These are phyloP conservation scores for Tulasnella sp. DNA, from an alignment of 768 basidiomycete genomes.

Conservation along the genomic window DNA sequence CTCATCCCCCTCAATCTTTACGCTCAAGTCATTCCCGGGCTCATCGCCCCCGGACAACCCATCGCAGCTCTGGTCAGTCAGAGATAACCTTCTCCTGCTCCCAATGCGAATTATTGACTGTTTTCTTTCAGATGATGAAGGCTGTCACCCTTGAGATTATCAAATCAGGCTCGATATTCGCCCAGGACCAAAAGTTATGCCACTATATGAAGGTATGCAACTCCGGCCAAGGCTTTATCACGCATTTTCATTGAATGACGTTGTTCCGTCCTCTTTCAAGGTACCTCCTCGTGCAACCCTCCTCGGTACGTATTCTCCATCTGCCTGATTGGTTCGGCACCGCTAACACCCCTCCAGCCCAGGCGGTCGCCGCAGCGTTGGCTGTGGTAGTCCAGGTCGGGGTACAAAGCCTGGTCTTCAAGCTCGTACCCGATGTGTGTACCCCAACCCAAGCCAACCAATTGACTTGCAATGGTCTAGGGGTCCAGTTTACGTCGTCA, in stretches of 20 bases:
- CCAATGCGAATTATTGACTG: neutral
- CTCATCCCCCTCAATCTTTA: slow-evolving; percentile 48
- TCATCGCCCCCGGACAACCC: slow-evolving; percentile 48
- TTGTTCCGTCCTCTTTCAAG: slow-evolving; percentile 49
- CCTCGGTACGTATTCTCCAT: slow-evolving; percentile 36
- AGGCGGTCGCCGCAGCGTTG: slow-evolving; percentile 45
- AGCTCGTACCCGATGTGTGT: slow-evolving; percentile 49
- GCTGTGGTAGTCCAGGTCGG: slow-evolving; percentile 47
- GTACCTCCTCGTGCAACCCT: slow-evolving; percentile 52
- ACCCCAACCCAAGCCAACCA: slow-evolving; percentile 41
- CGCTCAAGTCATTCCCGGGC: slow-evolving; percentile 51
- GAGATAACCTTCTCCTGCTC: neutral
- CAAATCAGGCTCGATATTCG: neutral
- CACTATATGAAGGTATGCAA: neutral
- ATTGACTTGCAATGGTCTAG: slow-evolving; percentile 48
- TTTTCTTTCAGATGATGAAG: slow-evolving; percentile 41
- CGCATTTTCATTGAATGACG: neutral
- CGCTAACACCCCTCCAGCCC: slow-evolving; percentile 43
- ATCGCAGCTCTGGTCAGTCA: slow-evolving; percentile 50
- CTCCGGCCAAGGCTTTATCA: neutral
- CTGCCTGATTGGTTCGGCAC: neutral
- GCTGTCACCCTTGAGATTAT: neutral
- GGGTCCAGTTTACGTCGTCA: slow-evolving; percentile 48
- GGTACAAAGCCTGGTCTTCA: slow-evolving; percentile 47
- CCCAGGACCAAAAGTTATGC: neutral